These are phyloP conservation scores for Pseudogymnoascus pannorum DNA, from an alignment of 2,329 filamentous ascomycete species.

Conservation along the genomic window DNA sequence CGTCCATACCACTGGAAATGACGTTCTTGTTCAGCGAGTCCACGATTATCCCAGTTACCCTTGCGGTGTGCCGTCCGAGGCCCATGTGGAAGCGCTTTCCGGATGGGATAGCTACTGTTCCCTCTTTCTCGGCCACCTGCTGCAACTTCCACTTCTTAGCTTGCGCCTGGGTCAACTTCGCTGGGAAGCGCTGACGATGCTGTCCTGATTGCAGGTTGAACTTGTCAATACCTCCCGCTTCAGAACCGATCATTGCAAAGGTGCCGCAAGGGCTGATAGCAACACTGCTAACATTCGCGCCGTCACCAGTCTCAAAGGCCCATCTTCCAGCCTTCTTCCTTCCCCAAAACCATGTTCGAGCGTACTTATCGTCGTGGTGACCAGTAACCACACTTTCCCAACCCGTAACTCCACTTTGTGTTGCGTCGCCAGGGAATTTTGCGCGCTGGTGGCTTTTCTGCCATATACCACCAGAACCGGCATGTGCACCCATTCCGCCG, in stretches of 20 bases:
- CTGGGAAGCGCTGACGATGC: conserved; percentile 81
- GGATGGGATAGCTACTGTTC: conserved; percentile 16
- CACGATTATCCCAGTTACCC: conserved; percentile 78
- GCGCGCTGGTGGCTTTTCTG: conserved; percentile 59
- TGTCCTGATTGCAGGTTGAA: conserved; percentile 93
- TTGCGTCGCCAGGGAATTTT: conserved; percentile 57
- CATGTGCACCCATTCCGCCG: conserved; percentile 81
- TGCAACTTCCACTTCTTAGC: conserved; percentile 66
- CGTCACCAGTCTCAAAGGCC: conserved; percentile 83
- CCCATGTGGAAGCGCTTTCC: conserved; percentile 30
- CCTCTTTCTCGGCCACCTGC: conserved; percentile 38
- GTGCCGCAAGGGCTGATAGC: conserved; percentile 87
- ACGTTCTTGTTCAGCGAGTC: conserved; percentile 84
- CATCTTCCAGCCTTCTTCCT: conserved; percentile 87
- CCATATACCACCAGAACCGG: conserved; percentile 75
- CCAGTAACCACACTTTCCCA: conserved; percentile 97
- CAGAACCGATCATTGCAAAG: conserved; percentile 85
- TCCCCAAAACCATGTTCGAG: conserved; percentile 97
- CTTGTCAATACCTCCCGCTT: conserved; percentile 79
- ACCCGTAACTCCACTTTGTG: conserved; percentile 70
- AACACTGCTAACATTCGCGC: conserved; percentile 75
- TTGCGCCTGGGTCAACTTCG: conserved; percentile 68
- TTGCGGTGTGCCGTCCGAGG: conserved; percentile 67
- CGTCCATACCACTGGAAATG: conserved; percentile 82
- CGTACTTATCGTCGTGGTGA: conserved; percentile 75